A percentile compares a stretch with the other conserved stretches of the same genome.
Evolutionary conservation across 495 filamentous ascomycete genomes (phyloP).

Genomic region (Xylaria flabelliformis): DNA sequence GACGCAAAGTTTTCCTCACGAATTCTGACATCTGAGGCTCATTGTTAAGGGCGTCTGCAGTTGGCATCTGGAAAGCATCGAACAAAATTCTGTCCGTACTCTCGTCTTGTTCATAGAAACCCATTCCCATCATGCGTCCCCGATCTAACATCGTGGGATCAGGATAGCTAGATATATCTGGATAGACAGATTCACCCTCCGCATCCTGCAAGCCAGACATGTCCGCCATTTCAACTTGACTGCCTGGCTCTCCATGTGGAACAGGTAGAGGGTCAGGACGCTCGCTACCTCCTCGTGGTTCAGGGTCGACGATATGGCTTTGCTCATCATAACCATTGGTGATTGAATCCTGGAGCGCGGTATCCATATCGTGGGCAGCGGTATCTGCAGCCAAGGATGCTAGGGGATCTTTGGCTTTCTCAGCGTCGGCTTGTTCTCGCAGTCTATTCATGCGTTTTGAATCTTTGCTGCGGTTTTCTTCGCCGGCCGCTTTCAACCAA

Average conservation of each 20-base stretch:
- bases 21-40: conserved; percentile 54
- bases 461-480: conserved; percentile 56
- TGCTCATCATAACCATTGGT: conserved; percentile 46
- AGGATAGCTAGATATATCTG: conserved; percentile 52
- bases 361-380: conserved; percentile 43
- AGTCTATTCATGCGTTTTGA: conserved; percentile 59
- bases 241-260: conserved; percentile 20
- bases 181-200: conserved; percentile 34
- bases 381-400: conserved; percentile 37
- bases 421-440: conserved; percentile 57
- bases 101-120: conserved; percentile 62
- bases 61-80: conserved; percentile 54
- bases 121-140: conserved; percentile 60
- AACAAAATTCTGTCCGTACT: conserved; percentile 57
- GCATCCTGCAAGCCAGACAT: conserved; percentile 33
- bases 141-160: conserved; percentile 52
- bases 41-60: conserved; percentile 48
- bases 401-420: conserved; percentile 54
- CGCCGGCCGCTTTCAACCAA: conserved; percentile 68
- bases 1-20: conserved; percentile 53
- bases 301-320: conserved; percentile 34
- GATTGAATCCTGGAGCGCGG: conserved; percentile 42
- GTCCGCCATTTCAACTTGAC: conserved; percentile 22
- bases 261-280: neutral
- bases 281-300: neutral